Evolutionary conservation across 2,329 filamentous ascomycete genomes (phyloP), one percentile per base, ranked within the genome.

Genomic region (Claviceps monticola): DNA sequence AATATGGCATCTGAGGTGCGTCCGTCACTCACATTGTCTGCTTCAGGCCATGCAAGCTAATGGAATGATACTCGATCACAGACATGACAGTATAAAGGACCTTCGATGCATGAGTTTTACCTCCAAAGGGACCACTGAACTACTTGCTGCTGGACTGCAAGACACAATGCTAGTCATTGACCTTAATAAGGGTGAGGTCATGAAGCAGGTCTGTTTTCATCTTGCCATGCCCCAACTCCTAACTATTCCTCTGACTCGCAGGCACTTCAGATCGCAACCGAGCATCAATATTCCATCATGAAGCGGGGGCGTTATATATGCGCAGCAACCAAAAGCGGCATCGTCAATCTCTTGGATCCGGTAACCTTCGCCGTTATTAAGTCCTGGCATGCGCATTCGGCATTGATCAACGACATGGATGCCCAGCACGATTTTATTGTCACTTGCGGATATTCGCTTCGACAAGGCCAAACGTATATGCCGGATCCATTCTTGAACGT

Each of bases 101-200:
- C 72, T 98, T 57, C 81, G 82, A 59, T 97, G 93, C 68, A 97
- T 97, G 89, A 91, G 86, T 65, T 96, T 95, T 64, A 94, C 88
- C 1, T 89, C 87, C 29, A 89, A 89, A 62, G 85, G 85, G 8
- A 87, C 86, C 26, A 78, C 80, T 14, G 86, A 95, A 62, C 83
- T 98, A 53, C 72, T 98, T 19, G 86, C 91, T 37, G 93, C 89
- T 46, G 93, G 93, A 46, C 80, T 84, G 58, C 93, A 98, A 68
- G 79, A 84, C 51, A 78, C 78, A 48, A 95, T 98, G 86, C 86
- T 95, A 64, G 83, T 81, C 19, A 75, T 84, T 56, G 80, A 84
- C 63, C 74, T 82, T 48, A 74, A 75, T 62, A 88, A 87, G 67
- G 86, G 86, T 37, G 78, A 80, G 56, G 76, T 91, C 51, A 73